Evolutionary conservation across 495 filamentous ascomycete species (phyloP), one percentile per base, ranked within the genome.

Genomic region (Penicillium chermesinum): DNA sequence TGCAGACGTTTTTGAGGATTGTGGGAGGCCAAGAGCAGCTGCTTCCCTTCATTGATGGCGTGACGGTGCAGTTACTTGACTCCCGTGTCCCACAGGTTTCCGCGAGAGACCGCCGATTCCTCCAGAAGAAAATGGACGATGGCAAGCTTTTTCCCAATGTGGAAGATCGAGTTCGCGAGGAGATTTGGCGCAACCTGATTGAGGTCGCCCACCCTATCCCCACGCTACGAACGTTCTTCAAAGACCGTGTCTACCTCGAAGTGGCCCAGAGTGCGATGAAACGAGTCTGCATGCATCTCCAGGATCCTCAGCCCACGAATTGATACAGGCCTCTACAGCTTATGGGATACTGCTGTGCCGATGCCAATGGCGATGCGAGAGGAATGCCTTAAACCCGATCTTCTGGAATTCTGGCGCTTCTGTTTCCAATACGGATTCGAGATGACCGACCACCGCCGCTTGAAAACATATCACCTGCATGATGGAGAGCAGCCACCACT

Each of bases 201-300:
- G 9, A 18, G 7, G 32, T 40, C 36, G 36, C 30, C 14, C 33
- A 46, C 18, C 35, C 34, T 22, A 46, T 48, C 13, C 48, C 40
- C 12, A 50, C 48, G 15, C 14, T 53, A 15, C 32, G 44, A 16
- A 53, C 50, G 1, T 53, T 53, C 17, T 53, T 52, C 13, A 41
- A 52, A 20, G 49, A 52, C 33, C 20, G 36, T 2, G 4, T 46
- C 16, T 52, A 52, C 14, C 49, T 52, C 1, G 19, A 47, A n/a
- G 49, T 52, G 0, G 38, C 35, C 7, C 38, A 47, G 21, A 34
- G 21, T 39, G 44, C 48, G 1, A 53, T 53, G 15, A 41, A 41
- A 41, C 32, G 37, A 35, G 33, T 48, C 2, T 27, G 27, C 14
- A 2, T 32, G 2, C 20, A 19, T 13, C 20, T 16, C 14, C n/a